Percentiles rank a stretch among this genome's conserved stretches.
phyloP scores from a whole-genome alignment of 805 yeast genomes.

The Lipomyces japonicus region DNA sequence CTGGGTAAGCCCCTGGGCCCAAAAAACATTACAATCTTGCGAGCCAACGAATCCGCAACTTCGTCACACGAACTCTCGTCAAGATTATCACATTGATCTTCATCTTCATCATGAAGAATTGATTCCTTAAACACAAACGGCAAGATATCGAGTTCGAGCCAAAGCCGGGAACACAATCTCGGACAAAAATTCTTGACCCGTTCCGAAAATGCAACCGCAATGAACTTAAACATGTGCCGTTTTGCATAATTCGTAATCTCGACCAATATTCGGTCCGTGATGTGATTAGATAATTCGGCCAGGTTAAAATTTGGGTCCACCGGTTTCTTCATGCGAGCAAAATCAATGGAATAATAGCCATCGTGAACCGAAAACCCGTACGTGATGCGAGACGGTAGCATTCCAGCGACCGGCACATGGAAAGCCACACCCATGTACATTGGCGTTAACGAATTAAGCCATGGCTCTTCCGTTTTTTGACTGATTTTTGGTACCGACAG shows the following conservation, averaged over 20 bases:
- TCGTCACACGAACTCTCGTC: conserved; percentile 21
- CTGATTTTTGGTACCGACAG: conserved; percentile 13
- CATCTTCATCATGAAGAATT: neutral
- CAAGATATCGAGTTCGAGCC: conserved; percentile 25
- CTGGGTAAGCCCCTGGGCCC: conserved; percentile 28
- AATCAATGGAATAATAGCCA: conserved; percentile 27
- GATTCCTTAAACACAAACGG: conserved; percentile 20
- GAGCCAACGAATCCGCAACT: conserved; percentile 26
- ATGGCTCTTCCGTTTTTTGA: conserved; percentile 9
- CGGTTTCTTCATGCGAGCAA: conserved; percentile 11
- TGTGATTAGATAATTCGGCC: conserved; percentile 5
- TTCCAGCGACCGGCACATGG: conserved; percentile 9
- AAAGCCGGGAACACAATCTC: conserved; percentile 17
- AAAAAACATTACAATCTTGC: conserved; percentile 25
- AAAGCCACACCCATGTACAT: conserved; percentile 27
- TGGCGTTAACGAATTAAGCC: conserved; percentile 21
- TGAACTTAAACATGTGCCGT: conserved; percentile 20
- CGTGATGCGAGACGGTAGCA: conserved; percentile 4
- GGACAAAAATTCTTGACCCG: conserved; percentile 17
- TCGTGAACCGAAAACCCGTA: conserved; percentile 27
- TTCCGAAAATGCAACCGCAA: conserved; percentile 17
- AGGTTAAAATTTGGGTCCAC: neutral
- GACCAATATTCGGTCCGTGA: conserved; percentile 12
- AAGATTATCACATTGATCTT: neutral
- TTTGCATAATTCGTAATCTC: conserved; percentile 21